Percentiles rank a stretch among this genome's conserved stretches.
Evolutionary conservation across 441 rosid genomes (phyloP).

Genomic region (Populus tomentosa): DNA sequence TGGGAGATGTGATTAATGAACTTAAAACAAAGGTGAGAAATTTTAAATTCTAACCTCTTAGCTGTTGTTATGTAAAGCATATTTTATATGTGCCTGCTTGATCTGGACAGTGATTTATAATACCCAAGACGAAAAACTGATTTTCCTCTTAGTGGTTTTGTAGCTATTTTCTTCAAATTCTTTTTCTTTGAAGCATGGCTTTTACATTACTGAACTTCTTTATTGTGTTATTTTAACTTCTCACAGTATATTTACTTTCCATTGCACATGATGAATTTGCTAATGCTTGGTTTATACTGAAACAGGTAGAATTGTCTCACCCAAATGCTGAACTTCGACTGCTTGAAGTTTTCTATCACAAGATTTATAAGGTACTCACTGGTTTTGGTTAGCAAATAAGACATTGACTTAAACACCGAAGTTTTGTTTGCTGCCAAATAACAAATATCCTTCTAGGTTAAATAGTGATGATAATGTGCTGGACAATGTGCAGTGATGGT

Average conservation of each 20-base stretch:
- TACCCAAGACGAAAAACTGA: not conserved
- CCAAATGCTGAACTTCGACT: constrained; percentile 88
- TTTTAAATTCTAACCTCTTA: not conserved
- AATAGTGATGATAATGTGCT: not conserved
- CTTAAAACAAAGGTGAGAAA: constrained; percentile 70
- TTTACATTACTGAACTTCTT: not conserved
- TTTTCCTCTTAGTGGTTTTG: not conserved
- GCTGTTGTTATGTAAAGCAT: not conserved
- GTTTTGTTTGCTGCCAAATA: not conserved
- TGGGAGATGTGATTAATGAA: constrained; percentile 82
- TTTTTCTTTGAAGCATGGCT: not conserved
- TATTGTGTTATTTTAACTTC: not conserved
- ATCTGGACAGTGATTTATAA: not conserved
- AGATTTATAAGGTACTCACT: constrained; percentile 80
- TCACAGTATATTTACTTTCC: not conserved
- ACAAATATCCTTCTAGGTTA: not conserved
- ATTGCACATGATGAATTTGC: not conserved
- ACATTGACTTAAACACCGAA: not conserved
- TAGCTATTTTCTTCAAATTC: not conserved
- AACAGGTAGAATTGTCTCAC: constrained; percentile 88
- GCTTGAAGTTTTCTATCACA: constrained; percentile 89
- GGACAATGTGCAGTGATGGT: not conserved
- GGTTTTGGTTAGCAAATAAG: not conserved
- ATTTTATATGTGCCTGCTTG: not conserved
- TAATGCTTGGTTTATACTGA: not conserved